A percentile compares a stretch with the other conserved stretches of the same genome.
Evolutionary conservation across 306 rosid species (phyloP).

Genomic region (Sphenostylis stenocarpa): DNA sequence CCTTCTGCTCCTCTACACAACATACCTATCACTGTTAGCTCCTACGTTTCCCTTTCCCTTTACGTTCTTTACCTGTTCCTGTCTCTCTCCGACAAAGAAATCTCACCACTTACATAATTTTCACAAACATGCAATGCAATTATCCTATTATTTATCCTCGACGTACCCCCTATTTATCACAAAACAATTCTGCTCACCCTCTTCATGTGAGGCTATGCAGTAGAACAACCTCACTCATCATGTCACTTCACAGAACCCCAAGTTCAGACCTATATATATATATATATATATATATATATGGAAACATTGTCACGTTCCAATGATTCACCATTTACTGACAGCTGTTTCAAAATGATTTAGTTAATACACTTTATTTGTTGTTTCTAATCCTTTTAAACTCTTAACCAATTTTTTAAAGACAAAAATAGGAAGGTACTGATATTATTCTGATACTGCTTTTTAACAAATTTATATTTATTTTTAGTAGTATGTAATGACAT

Average conservation of each 20-base stretch:
- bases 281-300: no score
- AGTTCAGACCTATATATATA: neutral
- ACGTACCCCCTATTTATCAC: neutral
- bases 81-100: neutral
- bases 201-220: neutral
- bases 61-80: conserved; percentile 19
- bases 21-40: neutral
- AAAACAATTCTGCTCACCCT: neutral
- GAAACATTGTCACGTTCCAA: neutral
- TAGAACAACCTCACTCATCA: neutral
- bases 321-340: neutral
- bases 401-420: no score
- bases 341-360: neutral
- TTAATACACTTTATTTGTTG: no score
- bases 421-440: no score
- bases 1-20: neutral
- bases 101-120: neutral
- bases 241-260: neutral
- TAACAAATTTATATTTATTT: no score
- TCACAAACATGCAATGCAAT: conserved; percentile 9
- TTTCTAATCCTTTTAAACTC: no score
- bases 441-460: no score
- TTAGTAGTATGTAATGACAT: no score
- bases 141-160: neutral
- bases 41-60: conserved; percentile 12